Percentiles rank a stretch among this genome's conserved stretches.
phyloP scores from a whole-genome alignment of 1,139 yeast genomes.

The Petasospora rhodanensis region DNA sequence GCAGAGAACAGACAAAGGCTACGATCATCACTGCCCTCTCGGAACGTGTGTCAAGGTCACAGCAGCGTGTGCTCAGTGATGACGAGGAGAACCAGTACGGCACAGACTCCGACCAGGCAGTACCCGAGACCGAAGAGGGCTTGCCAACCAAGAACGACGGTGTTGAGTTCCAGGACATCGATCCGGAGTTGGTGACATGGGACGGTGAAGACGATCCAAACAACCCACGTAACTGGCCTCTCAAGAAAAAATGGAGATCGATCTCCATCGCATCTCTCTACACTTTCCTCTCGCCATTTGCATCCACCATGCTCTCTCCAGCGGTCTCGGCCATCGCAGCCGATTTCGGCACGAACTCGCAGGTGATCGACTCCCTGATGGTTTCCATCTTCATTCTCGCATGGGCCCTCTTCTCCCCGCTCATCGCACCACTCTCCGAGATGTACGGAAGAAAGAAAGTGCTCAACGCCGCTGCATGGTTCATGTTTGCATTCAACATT shows the following conservation, averaged over 20 bases:
- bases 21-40: conserved; percentile 38
- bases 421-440: conserved; percentile 60
- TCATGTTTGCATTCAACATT: conserved; percentile 48
- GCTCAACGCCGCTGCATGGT: conserved; percentile 45
- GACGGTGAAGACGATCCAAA: conserved; percentile 56
- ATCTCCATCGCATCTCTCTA: conserved; percentile 48
- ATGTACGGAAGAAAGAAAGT: conserved; percentile 53
- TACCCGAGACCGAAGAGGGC: conserved; percentile 24
- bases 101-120: conserved; percentile 6
- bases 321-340: conserved; percentile 45
- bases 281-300: conserved; percentile 53
- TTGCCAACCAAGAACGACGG: conserved; percentile 45
- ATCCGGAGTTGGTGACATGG: conserved; percentile 66
- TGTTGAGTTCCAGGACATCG: conserved; percentile 44
- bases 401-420: conserved; percentile 58
- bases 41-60: conserved; percentile 25
- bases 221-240: conserved; percentile 59
- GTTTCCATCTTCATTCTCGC: conserved; percentile 59
- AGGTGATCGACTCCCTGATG: conserved; percentile 41
- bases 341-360: conserved; percentile 38
- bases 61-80: conserved; percentile 8
- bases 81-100: conserved; percentile 10
- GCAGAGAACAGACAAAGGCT: conserved; percentile 36
- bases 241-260: conserved; percentile 36
- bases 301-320: conserved; percentile 57